phyloP scores from a whole-genome alignment of 176 grass and related monocot genomes.

The Lolium rigidum region DNA sequence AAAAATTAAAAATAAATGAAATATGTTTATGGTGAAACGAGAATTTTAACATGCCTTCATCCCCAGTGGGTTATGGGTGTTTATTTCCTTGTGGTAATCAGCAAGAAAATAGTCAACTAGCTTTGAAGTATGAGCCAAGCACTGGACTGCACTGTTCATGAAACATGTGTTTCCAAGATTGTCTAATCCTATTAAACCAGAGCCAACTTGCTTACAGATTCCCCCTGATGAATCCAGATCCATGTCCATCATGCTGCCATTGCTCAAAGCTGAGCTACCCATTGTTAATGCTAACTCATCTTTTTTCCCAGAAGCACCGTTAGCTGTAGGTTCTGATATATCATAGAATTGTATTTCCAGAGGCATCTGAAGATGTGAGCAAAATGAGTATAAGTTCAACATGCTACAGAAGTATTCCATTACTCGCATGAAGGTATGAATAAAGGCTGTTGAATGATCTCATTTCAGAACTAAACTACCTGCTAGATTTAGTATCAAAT shows the following conservation, averaged over 20 bases:
- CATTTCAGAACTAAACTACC: not conserved
- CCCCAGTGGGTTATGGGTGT: constrained; percentile 72
- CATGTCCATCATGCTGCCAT: constrained; percentile 46
- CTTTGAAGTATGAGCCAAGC: constrained; percentile 89
- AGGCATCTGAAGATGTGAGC: constrained; percentile 73
- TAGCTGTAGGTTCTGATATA: constrained; percentile 53
- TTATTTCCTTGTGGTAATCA: constrained; percentile 88
- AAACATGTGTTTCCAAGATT: constrained; percentile 99
- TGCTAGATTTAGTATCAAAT: constrained; percentile 15
- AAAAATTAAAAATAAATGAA: constrained; percentile 25
- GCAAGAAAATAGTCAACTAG: constrained; percentile 90
- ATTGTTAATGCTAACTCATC: constrained; percentile 54
- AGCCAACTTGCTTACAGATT: constrained; percentile 63
- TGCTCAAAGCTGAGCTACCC: constrained; percentile 53
- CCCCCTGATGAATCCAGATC: constrained; percentile 59
- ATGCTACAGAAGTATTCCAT: constrained; percentile 22
- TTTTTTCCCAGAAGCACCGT: constrained; percentile 59
- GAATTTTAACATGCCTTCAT: constrained; percentile 63
- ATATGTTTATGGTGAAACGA: constrained; percentile 31
- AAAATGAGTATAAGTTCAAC: constrained; percentile 35
- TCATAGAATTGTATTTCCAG: constrained; percentile 82
- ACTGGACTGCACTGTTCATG: constrained; percentile 98
- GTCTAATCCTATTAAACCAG: constrained; percentile 81
- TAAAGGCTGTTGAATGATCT: not conserved
- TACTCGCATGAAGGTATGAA: constrained; percentile 5